phyloP scores from a whole-genome alignment of 139 green algal species.

The Picochlorum sp. region DNA sequence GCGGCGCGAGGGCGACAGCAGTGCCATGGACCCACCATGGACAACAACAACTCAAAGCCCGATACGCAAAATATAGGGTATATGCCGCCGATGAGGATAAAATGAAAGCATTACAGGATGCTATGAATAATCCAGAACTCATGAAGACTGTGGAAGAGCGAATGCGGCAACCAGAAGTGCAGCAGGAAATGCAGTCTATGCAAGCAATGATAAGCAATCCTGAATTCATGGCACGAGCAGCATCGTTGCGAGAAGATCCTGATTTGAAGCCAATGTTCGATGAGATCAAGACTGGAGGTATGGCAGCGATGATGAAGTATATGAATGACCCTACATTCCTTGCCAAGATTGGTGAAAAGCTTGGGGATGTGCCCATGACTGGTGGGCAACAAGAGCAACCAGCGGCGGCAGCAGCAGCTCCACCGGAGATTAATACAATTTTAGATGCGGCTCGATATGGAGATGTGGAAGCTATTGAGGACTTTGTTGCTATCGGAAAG shows the following conservation, averaged over 20 bases:
- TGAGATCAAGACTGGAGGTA: conserved; percentile 61
- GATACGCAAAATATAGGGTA: neutral
- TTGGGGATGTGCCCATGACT: conserved; percentile 33
- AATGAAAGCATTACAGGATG: conserved; percentile 18
- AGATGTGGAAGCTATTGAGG: conserved; percentile 21
- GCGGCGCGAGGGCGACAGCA: no score
- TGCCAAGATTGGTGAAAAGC: conserved; percentile 53
- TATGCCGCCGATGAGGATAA: neutral
- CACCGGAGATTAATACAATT: conserved; percentile 60
- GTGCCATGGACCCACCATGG: neutral
- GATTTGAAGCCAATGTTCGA: conserved; percentile 66
- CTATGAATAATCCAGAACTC: conserved; percentile 24
- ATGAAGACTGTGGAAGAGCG: conserved; percentile 59
- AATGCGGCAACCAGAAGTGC: conserved; percentile 22
- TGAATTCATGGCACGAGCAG: conserved; percentile 16
- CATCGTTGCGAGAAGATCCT: conserved; percentile 43
- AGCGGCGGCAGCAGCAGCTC: conserved; percentile 13
- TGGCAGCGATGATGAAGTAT: conserved; percentile 60
- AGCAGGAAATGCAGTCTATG: conserved; percentile 22
- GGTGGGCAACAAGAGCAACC: neutral
- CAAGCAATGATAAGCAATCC: conserved; percentile 16
- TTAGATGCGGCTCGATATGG: conserved; percentile 70
- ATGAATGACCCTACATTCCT: conserved; percentile 58
- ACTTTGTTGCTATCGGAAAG: conserved; percentile 84
- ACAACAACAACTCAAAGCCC: neutral